Base-by-base conservation (phyloP, 1,139 yeast genomes). In the Hansenula sp. region DNA sequence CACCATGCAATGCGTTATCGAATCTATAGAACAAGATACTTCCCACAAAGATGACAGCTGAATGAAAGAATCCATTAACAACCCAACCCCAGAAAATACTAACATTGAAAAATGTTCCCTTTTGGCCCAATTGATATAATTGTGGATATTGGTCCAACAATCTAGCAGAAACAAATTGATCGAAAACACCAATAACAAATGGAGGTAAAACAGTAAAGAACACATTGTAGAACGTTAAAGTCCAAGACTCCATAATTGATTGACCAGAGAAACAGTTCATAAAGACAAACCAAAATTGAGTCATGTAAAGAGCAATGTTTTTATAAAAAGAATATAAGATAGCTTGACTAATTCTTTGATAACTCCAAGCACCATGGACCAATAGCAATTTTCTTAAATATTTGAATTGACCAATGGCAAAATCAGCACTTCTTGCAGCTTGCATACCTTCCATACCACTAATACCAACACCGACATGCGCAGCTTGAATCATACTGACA, bases 361-460 rank as follows among this genome's bases (percentile, higher is more conserved):
- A 94, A 37, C 96, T 87, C 99, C 99, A 94, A 5, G 96, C 73
- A 1, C 99, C 99, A 63, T 94, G 99, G 10, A 94, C 99, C 40
- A 94, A 72, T 41, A 94, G 68, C 45, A 94, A 67, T 60, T 88
- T 91, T 54, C 81, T 79, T 67, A 94, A 74, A 61, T 78, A 93
- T 61, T 84, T 81, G 76, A 94, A 94, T 63, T 94, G 99, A 0
- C 97, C 99, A 66, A 94, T 89, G 1, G 98, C 91, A 48, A 93
- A 81, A 71, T 94, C 99, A 0, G 99, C 99, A 65, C 95, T 84
- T 65, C 99, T 77, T 0, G 99, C 98, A 9, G 99, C 99, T 65
- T 94, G 99, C 90, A 91, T 91, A 55, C 99, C 99, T 68, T 94
- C 99, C 88, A 89, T 87, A 55, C 99, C 99, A 59, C 94, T 88